Base-by-base conservation (phyloP, 495 filamentous ascomycete genomes). In the Podospora fimiseda region DNA sequence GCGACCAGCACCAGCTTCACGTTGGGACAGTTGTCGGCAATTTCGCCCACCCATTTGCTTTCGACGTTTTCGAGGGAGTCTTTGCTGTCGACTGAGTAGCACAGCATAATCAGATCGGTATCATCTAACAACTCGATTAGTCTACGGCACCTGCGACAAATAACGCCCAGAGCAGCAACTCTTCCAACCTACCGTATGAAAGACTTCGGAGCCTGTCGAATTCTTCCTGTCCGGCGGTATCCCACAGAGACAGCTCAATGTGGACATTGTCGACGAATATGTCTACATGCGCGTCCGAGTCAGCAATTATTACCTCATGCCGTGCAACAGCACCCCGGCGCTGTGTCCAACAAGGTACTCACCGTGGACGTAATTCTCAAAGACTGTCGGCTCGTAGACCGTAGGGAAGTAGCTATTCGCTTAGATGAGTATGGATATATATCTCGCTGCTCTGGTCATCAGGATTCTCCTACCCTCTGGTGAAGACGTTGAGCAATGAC, bases 351-450 rank as follows among this genome's bases (percentile, higher is more conserved):
- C 36, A 19, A 43, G n/a, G 19, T 14, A 66, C 74, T 61, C 81
- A 95, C 90, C 90, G 71, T 98, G 93, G 54, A 98, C 93, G 68
- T 98, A 98, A 72, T 98, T 98, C 71, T 98, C 92, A 74, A 98
- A 98, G 57, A 98, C 93, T 16, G 93, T 98, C 48, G 93, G 93
- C 68, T 98, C 93, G 69, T 98, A 98, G 60, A 98, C 93, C 30
- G 93, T 96, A 40, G 93, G 93, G 71, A 98, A 98, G 67, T 94
- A 96, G 61, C 89, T 94, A 64, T 14, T n/a, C 13, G 7, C 36
- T 48, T 20, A 23, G 24, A 41, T 55, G 8, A 51, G 53, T 23
- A 51, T 47, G 20, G 27, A 20, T 16, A 30, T 50, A 38, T n/a
- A 19, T 19, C 33, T 57, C 21, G 50, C 39, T 8, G 37, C 33